phyloP scores from a whole-genome alignment of 768 basidiomycete genomes.

The Russula olivacea region DNA sequence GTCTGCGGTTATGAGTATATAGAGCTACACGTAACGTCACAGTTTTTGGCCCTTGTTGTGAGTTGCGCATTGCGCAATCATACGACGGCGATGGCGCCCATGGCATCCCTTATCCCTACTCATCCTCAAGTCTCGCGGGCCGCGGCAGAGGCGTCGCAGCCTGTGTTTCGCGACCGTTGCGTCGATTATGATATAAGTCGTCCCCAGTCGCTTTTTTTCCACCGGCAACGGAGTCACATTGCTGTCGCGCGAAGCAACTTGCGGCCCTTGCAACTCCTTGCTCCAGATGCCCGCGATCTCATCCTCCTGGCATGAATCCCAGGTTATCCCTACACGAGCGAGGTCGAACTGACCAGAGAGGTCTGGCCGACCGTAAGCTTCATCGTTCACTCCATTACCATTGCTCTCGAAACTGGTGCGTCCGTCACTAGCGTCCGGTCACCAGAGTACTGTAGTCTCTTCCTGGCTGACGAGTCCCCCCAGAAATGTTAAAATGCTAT shows the following conservation, averaged over 20 bases:
- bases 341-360: not conserved
- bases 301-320: not conserved
- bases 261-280: not conserved
- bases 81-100: too few relatives aligned
- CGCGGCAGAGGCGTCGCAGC: conserved; percentile 7
- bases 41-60: too few relatives aligned
- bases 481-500: not conserved
- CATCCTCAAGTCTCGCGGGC: not conserved
- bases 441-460: not conserved
- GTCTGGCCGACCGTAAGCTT: not conserved
- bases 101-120: conserved; percentile 4
- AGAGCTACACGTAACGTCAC: too few relatives aligned
- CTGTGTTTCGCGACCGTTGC: not conserved
- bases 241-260: conserved; percentile 2
- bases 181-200: not conserved
- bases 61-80: too few relatives aligned
- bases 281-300: not conserved
- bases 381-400: not conserved
- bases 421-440: not conserved
- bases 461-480: not conserved
- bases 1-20: too few relatives aligned
- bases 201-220: not conserved
- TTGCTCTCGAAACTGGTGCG: conserved; percentile 6
- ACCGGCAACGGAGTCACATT: not conserved
- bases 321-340: not conserved